Conservation (phyloP, 75 land plant genomes). For the Ceratopteris richardii region DNA sequence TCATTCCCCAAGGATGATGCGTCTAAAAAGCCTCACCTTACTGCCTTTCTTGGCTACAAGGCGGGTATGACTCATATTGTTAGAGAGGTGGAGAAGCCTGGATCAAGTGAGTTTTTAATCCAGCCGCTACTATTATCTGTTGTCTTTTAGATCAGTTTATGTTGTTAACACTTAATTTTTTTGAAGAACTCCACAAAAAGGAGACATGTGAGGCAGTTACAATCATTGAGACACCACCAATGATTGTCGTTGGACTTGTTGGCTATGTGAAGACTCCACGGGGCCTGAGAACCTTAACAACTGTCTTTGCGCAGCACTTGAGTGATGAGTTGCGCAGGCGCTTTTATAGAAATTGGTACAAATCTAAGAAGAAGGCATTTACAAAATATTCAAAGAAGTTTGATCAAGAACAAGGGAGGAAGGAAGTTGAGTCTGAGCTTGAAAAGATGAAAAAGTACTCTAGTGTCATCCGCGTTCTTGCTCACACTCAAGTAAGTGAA, state of each 20-base stretch:
- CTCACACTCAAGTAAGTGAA: conserved; percentile 69
- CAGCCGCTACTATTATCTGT: no score
- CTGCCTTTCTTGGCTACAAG: conserved; percentile 89
- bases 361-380: conserved; percentile 84
- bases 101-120: conserved; percentile 76
- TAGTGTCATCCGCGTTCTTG: conserved; percentile 57
- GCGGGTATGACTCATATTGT: conserved; percentile 97
- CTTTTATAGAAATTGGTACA: conserved; percentile 82
- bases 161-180: no score
- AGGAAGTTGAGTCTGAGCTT: conserved; percentile 51
- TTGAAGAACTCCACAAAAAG: conserved; percentile 84
- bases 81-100: conserved; percentile 87
- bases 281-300: conserved; percentile 49
- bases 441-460: conserved; percentile 74
- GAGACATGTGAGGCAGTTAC: conserved; percentile 91
- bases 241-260: conserved; percentile 77
- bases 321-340: conserved; percentile 67
- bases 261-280: conserved; percentile 70
- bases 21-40: conserved; percentile 44
- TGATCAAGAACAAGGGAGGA: conserved; percentile 70
- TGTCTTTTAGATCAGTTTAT: no score
- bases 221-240: conserved; percentile 72
- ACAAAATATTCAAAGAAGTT: conserved; percentile 62
- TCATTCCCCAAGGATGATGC: conserved; percentile 81
- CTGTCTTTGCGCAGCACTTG: conserved; percentile 78